Base-by-base conservation (phyloP, 2,329 filamentous ascomycete species). In the Aureobasidium melanogenum region DNA sequence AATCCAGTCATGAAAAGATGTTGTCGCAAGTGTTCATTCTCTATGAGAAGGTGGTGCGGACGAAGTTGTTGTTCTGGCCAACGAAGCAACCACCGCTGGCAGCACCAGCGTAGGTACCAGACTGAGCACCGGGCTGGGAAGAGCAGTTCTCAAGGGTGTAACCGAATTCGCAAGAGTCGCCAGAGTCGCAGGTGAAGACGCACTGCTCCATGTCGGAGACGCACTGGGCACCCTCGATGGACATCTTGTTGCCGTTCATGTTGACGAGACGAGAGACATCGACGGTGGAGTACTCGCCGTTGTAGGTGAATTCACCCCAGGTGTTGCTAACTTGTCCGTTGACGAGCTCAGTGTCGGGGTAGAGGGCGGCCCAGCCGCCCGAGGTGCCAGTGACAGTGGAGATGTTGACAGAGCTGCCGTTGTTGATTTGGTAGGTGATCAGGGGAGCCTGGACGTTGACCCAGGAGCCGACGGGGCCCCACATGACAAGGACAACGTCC, bases 251-350 rank as follows among this genome's bases (percentile, higher is more conserved):
- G 39, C 63, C 63, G 26, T 64, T 60, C 63, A 64, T 64, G 61
- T 64, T 62, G 32, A 62, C 38, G 12, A 61, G 48, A 47, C 63
- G 63, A 9, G 63, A 64, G 39, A 64, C 63, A 30, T 64, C 63
- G 32, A 62, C 59, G 52, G 63, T 64, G 41, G 61, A 63, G 61
- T 61, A 64, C 5, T 34, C 34, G 46, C 59, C 57, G 46, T 39
- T 51, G 58, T 62, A 64, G 43, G 64, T 66, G 61, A 39, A 60
- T 44, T 66, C 64, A 28, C 60, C 59, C 61, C 61, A 63, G 38
- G 64, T 63, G 54, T 66, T 62, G 61, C 38, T 55, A 43, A 66
- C 43, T 46, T 63, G 61, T 54, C 64, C 64, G 50, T 63, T 62
- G 50, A 60, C 46, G 36, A 64, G 47, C n/a, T 41, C 51, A 26